Evolutionary conservation across 257 asterid species (phyloP).

Genomic region (Sherardia arvensis): DNA sequence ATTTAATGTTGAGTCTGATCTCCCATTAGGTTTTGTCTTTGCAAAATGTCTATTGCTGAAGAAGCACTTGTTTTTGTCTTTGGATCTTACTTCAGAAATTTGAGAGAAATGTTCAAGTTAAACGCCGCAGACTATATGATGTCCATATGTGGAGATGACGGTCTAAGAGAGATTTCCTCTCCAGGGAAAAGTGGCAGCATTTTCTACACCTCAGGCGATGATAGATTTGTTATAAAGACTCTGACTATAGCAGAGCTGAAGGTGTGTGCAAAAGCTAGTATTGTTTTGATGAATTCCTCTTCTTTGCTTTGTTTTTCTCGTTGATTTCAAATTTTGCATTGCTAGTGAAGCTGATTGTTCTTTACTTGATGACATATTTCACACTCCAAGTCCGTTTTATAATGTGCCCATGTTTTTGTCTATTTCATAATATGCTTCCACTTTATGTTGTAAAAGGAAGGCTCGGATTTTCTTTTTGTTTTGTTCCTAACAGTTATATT

Average conservation of each 20-base stretch:
- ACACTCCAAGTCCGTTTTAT: not conserved
- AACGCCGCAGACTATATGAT: slow-evolving; percentile 96
- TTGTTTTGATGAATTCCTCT: not conserved
- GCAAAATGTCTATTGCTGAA: not conserved
- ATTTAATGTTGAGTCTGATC: not conserved
- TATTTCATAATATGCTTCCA: not conserved
- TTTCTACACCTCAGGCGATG: slow-evolving; percentile 82
- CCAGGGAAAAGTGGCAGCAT: slow-evolving; percentile 99
- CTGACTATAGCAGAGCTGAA: slow-evolving; percentile 69
- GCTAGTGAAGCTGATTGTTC: not conserved
- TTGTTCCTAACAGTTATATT: not conserved
- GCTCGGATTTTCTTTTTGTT: not conserved
- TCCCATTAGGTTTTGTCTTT: slow-evolving; percentile 1
- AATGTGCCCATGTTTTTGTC: not conserved
- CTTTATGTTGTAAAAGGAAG: not conserved
- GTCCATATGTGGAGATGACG: slow-evolving; percentile 95
- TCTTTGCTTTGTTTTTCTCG: not conserved
- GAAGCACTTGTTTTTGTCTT: slow-evolving; percentile 9
- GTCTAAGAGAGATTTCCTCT: slow-evolving; percentile 76
- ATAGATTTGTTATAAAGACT: slow-evolving; percentile 87
- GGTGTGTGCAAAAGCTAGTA: slow-evolving; percentile 36
- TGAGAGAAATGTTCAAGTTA: slow-evolving; percentile 86
- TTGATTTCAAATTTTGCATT: not conserved
- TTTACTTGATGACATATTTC: not conserved
- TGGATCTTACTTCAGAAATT: slow-evolving; percentile 58